These are phyloP conservation scores for Ascoidea tarda DNA, from an alignment of 805 yeast genomes.

Conservation along the genomic window DNA sequence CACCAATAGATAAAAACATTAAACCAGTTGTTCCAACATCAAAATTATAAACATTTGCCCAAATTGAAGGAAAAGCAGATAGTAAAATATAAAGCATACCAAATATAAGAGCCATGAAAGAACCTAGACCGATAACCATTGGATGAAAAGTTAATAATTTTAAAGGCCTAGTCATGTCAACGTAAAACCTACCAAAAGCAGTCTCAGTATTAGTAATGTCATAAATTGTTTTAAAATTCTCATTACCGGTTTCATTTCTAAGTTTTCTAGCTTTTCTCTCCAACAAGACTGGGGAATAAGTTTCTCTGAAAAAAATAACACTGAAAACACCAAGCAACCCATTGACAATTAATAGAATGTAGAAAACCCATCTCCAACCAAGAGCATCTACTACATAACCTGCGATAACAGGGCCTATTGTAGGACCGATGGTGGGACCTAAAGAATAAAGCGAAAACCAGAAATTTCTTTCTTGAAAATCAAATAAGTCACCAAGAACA, in stretches of 20 bases:
- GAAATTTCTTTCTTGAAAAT: slow-evolving; percentile 32
- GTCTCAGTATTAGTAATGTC: slow-evolving; percentile 41
- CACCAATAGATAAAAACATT: slow-evolving; percentile 42
- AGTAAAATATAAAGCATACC: slow-evolving; percentile 54
- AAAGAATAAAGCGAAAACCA: slow-evolving; percentile 42
- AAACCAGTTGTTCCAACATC: slow-evolving; percentile 36
- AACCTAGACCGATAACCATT: slow-evolving; percentile 48
- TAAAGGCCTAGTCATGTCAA: slow-evolving; percentile 39
- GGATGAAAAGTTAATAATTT: slow-evolving; percentile 40
- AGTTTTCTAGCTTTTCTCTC: slow-evolving; percentile 29
- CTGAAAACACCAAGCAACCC: slow-evolving; percentile 32
- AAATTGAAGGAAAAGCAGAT: slow-evolving; percentile 43
- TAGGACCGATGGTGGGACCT: slow-evolving; percentile 43
- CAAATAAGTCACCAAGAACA: slow-evolving; percentile 45
- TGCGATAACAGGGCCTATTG: slow-evolving; percentile 40
- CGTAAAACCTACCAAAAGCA: slow-evolving; percentile 20
- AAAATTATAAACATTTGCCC: slow-evolving; percentile 31
- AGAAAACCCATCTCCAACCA: slow-evolving; percentile 54
- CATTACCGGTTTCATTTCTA: slow-evolving; percentile 40
- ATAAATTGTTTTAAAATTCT: slow-evolving; percentile 41
- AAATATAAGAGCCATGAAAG: slow-evolving; percentile 50
- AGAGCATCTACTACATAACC: slow-evolving; percentile 39
- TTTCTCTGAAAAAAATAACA: slow-evolving; percentile 33
- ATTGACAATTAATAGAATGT: slow-evolving; percentile 40
- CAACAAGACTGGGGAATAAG: slow-evolving; percentile 43